These are phyloP conservation scores for Boletus calvinii DNA, from an alignment of 1,284 basidiomycete genomes.

Conservation along the genomic window DNA sequence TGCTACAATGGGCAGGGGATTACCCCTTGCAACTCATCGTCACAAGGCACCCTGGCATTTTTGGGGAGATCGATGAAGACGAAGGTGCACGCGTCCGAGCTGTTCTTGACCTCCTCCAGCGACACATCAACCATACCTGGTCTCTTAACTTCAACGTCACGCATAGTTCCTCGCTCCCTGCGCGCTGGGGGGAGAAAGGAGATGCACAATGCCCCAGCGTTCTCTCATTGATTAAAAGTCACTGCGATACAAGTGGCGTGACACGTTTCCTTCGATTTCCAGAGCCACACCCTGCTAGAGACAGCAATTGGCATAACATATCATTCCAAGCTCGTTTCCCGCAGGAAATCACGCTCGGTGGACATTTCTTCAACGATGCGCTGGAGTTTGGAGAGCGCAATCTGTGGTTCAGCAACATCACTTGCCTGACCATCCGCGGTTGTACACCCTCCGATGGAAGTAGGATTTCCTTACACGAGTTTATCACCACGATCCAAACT, in stretches of 20 bases:
- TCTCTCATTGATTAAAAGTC: conserved; percentile 3
- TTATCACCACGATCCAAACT: conserved; percentile 2
- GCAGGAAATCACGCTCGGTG: not conserved
- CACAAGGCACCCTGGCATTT: not conserved
- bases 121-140: conserved; percentile 4
- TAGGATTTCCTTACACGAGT: conserved; percentile 6
- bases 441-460: not conserved
- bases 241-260: not conserved
- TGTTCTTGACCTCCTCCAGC: conserved; percentile 1
- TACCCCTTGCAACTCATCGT: conserved; percentile 9
- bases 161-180: conserved; percentile 6
- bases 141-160: conserved; percentile 7
- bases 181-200: conserved; percentile 8
- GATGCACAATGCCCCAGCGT: not conserved
- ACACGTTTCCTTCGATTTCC: not conserved
- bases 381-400: not conserved
- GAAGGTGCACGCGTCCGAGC: not conserved
- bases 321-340: not conserved
- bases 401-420: conserved; percentile 9
- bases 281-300: not conserved
- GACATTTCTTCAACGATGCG: conserved; percentile 1
- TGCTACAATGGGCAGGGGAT: not conserved
- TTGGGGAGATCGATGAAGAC: not conserved
- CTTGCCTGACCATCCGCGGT: conserved; percentile 1
- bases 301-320: not conserved